Base-by-base conservation (phyloP, 1,284 basidiomycete genomes). In the Schizopora paradoxa region DNA sequence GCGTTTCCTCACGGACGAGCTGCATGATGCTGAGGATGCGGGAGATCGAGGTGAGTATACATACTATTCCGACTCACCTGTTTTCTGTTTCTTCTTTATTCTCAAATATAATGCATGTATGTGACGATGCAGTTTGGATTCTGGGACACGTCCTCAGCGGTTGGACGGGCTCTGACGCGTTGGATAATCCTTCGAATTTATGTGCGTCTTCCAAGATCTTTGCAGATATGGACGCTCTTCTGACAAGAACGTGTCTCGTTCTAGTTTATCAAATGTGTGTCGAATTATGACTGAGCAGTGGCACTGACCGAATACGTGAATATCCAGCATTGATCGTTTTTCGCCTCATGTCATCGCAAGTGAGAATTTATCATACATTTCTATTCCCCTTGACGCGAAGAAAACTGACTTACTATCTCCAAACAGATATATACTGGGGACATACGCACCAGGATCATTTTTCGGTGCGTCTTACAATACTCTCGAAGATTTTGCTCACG, bases 381-480 rank as follows among this genome's bases (percentile, higher is more conserved):
- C n/a, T 6, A 14, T 14, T 35, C 19, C 19, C 33, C 19, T 35
- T 14, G 19, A 14, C 33, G 14, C 6, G 19, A 6, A 6, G 14
- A 14, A 14, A 35, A 14, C n/a, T 6, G 18, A 7, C 37, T 39
- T 16, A 11, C 44, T 19, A 18, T 5, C 26, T 31, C 23, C 2
- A 28, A 6, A 5, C 45, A 83, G 81, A 75, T 51, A 78, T 88
- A 32, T 89, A 90, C 66, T 89, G 74, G 56, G 87, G 87, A 1
- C 88, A 91, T 59, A 83, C 84, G 1, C 87, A 91, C 52, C 85
- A 91, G 60, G 88, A 91, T 58, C 75, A 87, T 61, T 60, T 86
- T 46, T 79, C 77, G 16, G 82, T 82, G 49, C 34, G 74, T 64
- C 31, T 10, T 22, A 18, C 19, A 26, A 19, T 38, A 21, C 23